Evolutionary conservation across 495 filamentous ascomycete species (phyloP).

Genomic region (Trichoderma orchidacearum): DNA sequence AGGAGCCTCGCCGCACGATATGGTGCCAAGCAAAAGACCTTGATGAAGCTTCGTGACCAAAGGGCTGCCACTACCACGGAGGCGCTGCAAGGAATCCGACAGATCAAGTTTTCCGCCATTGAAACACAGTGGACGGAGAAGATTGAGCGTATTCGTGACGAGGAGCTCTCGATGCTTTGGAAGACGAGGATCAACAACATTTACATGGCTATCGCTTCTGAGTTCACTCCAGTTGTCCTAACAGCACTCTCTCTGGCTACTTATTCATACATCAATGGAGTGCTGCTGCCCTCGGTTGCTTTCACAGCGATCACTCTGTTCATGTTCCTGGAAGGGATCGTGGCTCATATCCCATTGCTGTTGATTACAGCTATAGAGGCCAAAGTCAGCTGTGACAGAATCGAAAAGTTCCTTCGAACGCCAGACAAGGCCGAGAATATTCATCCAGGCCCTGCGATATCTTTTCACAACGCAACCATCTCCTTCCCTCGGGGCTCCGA

Average conservation of each 20-base stretch:
- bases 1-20: conserved; percentile 16
- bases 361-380: conserved; percentile 43
- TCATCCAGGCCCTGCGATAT: conserved; percentile 30
- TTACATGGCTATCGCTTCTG: not conserved
- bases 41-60: conserved; percentile 58
- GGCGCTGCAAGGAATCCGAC: conserved; percentile 58
- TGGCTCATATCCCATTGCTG: conserved; percentile 46
- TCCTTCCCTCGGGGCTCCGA: conserved; percentile 43
- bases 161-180: conserved; percentile 33
- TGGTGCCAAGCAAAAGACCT: conserved; percentile 37
- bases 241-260: not conserved
- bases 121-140: conserved; percentile 54
- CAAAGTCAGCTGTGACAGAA: conserved; percentile 41
- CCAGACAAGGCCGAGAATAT: conserved; percentile 40
- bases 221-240: not conserved
- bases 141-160: conserved; percentile 41
- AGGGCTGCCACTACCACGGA: conserved; percentile 58
- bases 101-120: conserved; percentile 63
- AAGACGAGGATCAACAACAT: not conserved
- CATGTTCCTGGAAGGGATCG: conserved; percentile 37
- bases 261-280: conserved; percentile 21
- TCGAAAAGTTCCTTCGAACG: conserved; percentile 42
- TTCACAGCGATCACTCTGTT: conserved; percentile 54
- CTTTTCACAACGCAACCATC: conserved; percentile 42
- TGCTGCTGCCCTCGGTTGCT: conserved; percentile 45